phyloP scores from a whole-genome alignment of 2,329 filamentous ascomycete species.

The Lecanicillium sp. region DNA sequence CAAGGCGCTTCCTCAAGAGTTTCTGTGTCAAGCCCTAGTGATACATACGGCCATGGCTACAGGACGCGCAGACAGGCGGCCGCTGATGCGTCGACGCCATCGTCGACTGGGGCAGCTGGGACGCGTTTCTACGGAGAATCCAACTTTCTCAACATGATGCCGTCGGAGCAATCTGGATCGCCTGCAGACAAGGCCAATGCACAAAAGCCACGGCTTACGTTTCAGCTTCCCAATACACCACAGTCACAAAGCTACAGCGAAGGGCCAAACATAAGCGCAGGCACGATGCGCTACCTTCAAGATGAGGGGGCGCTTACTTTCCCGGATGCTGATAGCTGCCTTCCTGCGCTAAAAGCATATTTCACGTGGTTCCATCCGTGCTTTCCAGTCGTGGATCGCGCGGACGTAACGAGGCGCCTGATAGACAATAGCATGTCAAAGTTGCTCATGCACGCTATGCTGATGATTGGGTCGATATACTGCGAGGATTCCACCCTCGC shows the following conservation, averaged over 20 bases:
- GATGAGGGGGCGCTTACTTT: slow-evolving; percentile 36
- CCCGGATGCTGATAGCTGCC: slow-evolving; percentile 31
- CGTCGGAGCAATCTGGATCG: slow-evolving; percentile 12
- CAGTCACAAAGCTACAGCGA: slow-evolving; percentile 12
- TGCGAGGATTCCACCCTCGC: slow-evolving; percentile 37
- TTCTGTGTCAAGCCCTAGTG: too few species aligned
- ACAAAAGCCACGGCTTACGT: slow-evolving; percentile 18
- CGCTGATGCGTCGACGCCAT: slow-evolving; percentile 7
- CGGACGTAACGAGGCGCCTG: slow-evolving; percentile 30
- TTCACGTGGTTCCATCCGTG: slow-evolving; percentile 49
- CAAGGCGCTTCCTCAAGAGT: too few species aligned
- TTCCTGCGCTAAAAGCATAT: slow-evolving; percentile 39
- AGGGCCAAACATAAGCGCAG: slow-evolving; percentile 32
- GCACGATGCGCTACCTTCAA: slow-evolving; percentile 38
- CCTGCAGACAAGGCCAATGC: neutral
- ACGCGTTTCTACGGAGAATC: slow-evolving; percentile 29
- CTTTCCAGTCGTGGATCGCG: slow-evolving; percentile 44
- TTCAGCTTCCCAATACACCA: slow-evolving; percentile 21
- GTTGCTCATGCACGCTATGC: slow-evolving; percentile 42
- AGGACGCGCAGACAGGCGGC: slow-evolving; percentile 6
- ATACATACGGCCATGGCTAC: slow-evolving; percentile 2
- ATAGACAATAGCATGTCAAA: slow-evolving; percentile 34
- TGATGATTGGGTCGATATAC: slow-evolving; percentile 46
- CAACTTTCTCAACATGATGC: slow-evolving; percentile 28
- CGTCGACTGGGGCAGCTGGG: slow-evolving; percentile 15